Conservation (phyloP, 208 protist genomes). For the Vickermania ingenoplastis region DNA sequence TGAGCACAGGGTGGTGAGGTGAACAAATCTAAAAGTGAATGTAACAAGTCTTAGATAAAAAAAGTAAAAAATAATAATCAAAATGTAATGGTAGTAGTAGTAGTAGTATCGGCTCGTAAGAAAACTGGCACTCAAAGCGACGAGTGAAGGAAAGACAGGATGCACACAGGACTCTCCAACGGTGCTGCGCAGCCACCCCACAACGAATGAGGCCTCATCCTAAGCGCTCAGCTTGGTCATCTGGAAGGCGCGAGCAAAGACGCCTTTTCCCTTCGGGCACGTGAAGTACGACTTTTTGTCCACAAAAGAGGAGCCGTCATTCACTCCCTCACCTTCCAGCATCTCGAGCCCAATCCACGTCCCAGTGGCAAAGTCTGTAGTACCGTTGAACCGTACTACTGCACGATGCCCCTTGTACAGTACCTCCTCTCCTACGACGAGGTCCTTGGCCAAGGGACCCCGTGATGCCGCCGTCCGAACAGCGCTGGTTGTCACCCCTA, state of each 20-base stretch:
- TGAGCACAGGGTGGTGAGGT: no score
- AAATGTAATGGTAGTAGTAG: constrained; percentile 5
- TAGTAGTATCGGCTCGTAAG: background rate
- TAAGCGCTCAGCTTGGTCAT: background rate
- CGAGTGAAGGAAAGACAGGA: no score
- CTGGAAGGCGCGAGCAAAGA: constrained; percentile 85
- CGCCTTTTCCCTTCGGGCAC: constrained; percentile 82
- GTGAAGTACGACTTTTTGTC: constrained; percentile 89
- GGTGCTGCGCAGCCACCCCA: no score
- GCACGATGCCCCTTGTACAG: constrained; percentile 77
- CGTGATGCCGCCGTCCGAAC: constrained; percentile 1
- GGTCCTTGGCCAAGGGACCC: constrained; percentile 54
- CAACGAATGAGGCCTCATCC: no score
- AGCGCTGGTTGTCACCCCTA: constrained; percentile 14
- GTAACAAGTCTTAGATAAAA: no score
- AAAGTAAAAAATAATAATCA: constrained; percentile 11
- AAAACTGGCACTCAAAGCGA: no score
- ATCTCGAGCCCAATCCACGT: constrained; percentile 88
- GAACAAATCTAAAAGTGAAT: no score
- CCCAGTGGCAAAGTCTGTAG: constrained; percentile 74
- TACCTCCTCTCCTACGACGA: constrained; percentile 67
- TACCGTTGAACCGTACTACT: constrained; percentile 77
- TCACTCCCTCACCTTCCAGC: constrained; percentile 82
- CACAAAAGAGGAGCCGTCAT: constrained; percentile 85
- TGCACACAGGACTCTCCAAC: no score